phyloP scores from a whole-genome alignment of 192 early-diverging fungal genomes.

The Paraglomus occultum region DNA sequence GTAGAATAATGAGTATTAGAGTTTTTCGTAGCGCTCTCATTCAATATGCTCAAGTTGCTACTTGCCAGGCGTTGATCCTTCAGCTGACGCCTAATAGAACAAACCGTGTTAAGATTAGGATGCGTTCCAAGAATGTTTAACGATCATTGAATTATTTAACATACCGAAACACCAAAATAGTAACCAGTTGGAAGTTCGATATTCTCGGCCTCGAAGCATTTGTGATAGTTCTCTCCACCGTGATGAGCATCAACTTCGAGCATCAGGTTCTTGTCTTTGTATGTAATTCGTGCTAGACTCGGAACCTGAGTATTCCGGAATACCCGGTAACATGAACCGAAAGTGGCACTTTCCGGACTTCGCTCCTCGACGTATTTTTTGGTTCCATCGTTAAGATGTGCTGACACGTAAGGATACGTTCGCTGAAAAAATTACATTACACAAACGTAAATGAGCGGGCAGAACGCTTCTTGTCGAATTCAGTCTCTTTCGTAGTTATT shows the following conservation, averaged over 20 bases:
- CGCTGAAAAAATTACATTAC: constrained; percentile 31
- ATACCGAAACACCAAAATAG: constrained; percentile 70
- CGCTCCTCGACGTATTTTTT: constrained; percentile 34
- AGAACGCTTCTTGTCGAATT: not conserved
- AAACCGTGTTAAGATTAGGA: not conserved
- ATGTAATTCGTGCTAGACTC: constrained; percentile 56
- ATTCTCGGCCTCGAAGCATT: constrained; percentile 54
- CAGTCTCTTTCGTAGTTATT: not conserved
- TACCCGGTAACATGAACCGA: constrained; percentile 57
- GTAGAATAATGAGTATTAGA: too few species aligned
- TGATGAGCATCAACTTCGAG: constrained; percentile 50
- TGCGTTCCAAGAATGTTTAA: too few species aligned
- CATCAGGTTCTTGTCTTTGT: constrained; percentile 54
- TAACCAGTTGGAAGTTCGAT: constrained; percentile 66
- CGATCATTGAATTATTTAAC: not conserved
- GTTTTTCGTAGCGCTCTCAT: not conserved
- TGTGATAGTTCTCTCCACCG: constrained; percentile 48
- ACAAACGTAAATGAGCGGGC: not conserved
- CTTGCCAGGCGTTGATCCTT: constrained; percentile 16
- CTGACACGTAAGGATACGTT: constrained; percentile 55
- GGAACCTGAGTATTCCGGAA: constrained; percentile 64
- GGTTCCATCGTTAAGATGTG: constrained; percentile 62
- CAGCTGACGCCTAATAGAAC: constrained; percentile 16
- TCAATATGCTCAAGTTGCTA: not conserved
- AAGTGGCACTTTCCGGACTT: constrained; percentile 29